These are phyloP conservation scores for Nemania sp. DNA, from an alignment of 2,329 filamentous ascomycete species.

Conservation along the genomic window DNA sequence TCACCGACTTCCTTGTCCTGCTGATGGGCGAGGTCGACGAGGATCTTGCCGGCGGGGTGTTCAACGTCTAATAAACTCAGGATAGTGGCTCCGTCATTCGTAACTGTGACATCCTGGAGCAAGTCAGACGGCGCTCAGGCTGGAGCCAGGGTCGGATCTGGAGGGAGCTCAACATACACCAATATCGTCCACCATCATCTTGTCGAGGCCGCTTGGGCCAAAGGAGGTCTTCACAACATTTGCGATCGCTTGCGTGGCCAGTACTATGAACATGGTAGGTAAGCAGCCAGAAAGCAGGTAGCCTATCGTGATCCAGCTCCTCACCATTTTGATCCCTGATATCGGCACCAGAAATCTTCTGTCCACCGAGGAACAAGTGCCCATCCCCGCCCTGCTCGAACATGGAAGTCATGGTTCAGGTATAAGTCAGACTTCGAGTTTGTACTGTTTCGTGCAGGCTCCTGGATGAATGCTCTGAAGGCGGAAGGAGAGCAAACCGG, in stretches of 20 bases:
- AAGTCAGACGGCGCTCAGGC: constrained; percentile 24
- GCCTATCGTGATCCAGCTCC: constrained; percentile 38
- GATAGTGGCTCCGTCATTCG: constrained; percentile 98
- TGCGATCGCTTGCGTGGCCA: constrained; percentile 93
- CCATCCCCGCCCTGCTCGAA: constrained; percentile 96
- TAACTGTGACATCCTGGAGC: constrained; percentile 89
- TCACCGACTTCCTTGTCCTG: constrained; percentile 99
- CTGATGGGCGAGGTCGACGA: constrained; percentile 96
- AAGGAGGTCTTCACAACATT: constrained; percentile 99
- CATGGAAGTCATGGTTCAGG: constrained; percentile 78
- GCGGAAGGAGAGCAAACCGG: neutral
- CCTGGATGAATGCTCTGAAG: neutral
- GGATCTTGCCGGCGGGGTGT: constrained; percentile 96
- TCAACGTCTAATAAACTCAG: constrained; percentile 94
- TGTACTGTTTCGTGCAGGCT: constrained; percentile 2
- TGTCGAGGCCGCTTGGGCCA: constrained; percentile 93
- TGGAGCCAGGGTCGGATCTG: neutral
- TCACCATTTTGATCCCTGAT: constrained; percentile 95
- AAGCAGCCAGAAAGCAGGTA: constrained; percentile 17
- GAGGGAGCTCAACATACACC: constrained; percentile 62
- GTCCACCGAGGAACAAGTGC: constrained; percentile 93
- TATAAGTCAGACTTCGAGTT: neutral
- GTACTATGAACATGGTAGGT: constrained; percentile 59
- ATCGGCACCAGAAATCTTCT: constrained; percentile 96
- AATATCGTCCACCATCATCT: constrained; percentile 99